Base-by-base conservation (phyloP, 1,139 yeast genomes). In the Yamadazyma siamensis region DNA sequence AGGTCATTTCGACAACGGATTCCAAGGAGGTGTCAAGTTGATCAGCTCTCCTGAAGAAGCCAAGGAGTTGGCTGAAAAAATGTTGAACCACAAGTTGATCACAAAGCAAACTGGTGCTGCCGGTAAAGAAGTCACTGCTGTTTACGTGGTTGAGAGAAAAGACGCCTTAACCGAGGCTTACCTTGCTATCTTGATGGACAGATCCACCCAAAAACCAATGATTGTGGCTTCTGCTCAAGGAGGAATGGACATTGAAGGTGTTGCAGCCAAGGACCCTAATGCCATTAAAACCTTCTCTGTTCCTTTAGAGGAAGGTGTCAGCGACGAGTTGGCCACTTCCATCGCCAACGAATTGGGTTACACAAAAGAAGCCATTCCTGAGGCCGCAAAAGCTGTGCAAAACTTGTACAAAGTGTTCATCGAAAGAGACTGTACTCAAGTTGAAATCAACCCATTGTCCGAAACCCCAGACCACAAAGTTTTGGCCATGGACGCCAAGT, bases 211-310 rank as follows among this genome's bases (percentile, higher is more conserved):
- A 67, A 72, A 78, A 49, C 96, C 97, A 41, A 74, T 91, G 68
- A 86, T 91, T 57, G 96, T 91, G 46, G 96, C 96, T 28, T 87
- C 96, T 22, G 72, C 95, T 46, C 94, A 91, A 71, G 99, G 99
- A 71, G 99, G 99, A 73, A 89, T 94, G 95, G 96, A 91, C 67
- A 94, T 91, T 56, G 99, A 91, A 73, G 95, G 95, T 61, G 97
- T 94, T 47, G 99, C 98, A 40, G 83, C 83, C 49, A 80, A 75
- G 50, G 83, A 77, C 65, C 99, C 99, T 35, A 78, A 76, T 38
- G 95, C 96, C 48, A 94, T 91, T 70, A 83, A 87, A 71, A 80
- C 94, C 46, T 87, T 81, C 77, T 74, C 84, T 47, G 79, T 91
- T 38, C 80, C 81, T 46, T 73, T 87, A 52, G 76, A 80, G 45